Percentiles rank a stretch among this genome's conserved stretches.
Evolutionary conservation across 129 eudicot species (phyloP).

Genomic region (Chrysanthemum lavandulifolium): DNA sequence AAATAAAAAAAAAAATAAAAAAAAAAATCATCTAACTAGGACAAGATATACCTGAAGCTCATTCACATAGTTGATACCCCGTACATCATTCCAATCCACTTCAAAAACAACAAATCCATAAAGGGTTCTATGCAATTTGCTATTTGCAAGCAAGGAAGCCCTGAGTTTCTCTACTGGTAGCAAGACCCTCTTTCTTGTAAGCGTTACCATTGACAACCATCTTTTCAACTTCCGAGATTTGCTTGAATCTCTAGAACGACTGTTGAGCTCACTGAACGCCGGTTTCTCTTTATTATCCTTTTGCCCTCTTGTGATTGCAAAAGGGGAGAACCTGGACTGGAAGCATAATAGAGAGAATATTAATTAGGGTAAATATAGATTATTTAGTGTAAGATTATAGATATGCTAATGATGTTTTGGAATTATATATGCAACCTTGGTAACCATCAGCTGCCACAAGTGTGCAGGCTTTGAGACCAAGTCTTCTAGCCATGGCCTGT

Average conservation of each 20-base stretch:
- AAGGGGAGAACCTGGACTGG: conserved; percentile 98
- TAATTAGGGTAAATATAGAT: neutral
- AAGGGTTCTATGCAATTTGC: conserved; percentile 77
- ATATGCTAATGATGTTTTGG: conserved; percentile 16
- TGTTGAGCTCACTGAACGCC: conserved; percentile 36
- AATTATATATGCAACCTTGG: conserved; percentile 68
- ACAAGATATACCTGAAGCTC: conserved; percentile 71
- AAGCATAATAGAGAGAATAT: conserved; percentile 3
- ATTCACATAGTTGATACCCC: conserved; percentile 86
- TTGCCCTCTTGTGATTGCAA: conserved; percentile 73
- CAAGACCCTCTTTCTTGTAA: conserved; percentile 73
- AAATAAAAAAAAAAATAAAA: too few species aligned
- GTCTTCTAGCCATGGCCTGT: conserved; percentile 88
- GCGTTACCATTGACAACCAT: conserved; percentile 66
- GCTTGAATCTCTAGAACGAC: conserved; percentile 32
- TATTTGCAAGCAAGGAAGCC: conserved; percentile 65
- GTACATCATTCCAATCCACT: conserved; percentile 82
- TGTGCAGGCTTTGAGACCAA: conserved; percentile 87
- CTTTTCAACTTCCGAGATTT: conserved; percentile 42
- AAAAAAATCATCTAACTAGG: too few species aligned
- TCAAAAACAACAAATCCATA: conserved; percentile 92
- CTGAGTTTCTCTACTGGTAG: conserved; percentile 79
- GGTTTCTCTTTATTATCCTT: conserved; percentile 51
- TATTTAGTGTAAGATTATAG: neutral
- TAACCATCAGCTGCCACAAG: conserved; percentile 95